Conservation (phyloP, 345 rosid species). For the Combretum micranthum region DNA sequence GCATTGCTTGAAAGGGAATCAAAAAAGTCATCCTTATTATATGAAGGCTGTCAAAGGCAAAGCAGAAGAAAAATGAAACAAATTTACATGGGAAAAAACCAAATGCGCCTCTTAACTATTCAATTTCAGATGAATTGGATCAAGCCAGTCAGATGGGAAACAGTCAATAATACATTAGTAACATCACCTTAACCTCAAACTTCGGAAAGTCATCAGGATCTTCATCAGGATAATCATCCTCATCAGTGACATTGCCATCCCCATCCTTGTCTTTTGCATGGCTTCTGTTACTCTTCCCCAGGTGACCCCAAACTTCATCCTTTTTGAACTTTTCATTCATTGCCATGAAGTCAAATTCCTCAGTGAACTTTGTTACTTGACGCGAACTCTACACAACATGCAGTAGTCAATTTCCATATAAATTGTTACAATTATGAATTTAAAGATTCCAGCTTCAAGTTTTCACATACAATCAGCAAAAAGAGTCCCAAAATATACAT, state of each 20-base stretch:
- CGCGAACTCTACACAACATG: conserved; percentile 30
- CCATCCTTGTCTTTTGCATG: conserved; percentile 27
- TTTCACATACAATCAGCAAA: too few species aligned
- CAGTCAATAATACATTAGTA: background rate
- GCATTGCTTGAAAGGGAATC: conserved; percentile 68
- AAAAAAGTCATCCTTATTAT: conserved; percentile 91
- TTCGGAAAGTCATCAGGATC: conserved; percentile 44
- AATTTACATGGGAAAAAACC: background rate
- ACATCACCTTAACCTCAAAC: conserved; percentile 35
- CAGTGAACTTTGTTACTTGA: conserved; percentile 60
- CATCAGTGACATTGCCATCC: conserved; percentile 34
- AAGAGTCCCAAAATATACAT: too few species aligned
- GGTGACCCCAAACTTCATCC: conserved; percentile 96
- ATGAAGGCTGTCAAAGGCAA: conserved; percentile 46
- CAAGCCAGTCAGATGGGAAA: too few species aligned
- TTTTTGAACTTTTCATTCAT: conserved; percentile 96
- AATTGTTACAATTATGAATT: background rate
- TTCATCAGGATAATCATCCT: conserved; percentile 45
- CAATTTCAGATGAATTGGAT: background rate
- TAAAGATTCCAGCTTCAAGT: background rate
- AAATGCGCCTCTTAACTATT: background rate
- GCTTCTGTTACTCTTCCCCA: conserved; percentile 59
- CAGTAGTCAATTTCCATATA: background rate
- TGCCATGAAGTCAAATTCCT: conserved; percentile 86
- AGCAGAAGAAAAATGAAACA: background rate